phyloP scores from a whole-genome alignment of 371 early-diverging fungal species.

The Apophysomyces ossiformis region DNA sequence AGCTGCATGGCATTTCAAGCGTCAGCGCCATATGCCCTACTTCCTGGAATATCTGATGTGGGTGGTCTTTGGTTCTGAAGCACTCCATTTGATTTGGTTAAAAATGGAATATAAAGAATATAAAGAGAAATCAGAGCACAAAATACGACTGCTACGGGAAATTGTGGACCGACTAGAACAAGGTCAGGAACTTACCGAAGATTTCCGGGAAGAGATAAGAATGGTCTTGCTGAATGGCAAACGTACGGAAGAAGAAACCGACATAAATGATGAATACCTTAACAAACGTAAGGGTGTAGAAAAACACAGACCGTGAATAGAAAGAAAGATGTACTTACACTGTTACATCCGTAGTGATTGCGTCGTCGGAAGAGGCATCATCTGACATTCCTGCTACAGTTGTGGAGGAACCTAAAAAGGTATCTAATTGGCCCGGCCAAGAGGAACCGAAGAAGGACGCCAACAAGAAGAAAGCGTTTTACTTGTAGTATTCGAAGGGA shows the following conservation, averaged over 20 bases:
- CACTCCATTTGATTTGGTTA: conserved; percentile 55
- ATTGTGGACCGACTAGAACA: conserved; percentile 40
- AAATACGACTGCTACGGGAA: conserved; percentile 46
- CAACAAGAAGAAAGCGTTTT: conserved; percentile 14
- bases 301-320: neutral
- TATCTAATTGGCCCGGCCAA: neutral
- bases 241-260: conserved; percentile 20
- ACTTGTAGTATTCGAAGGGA: neutral
- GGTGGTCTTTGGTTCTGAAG: conserved; percentile 55
- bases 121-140: conserved; percentile 44
- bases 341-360: neutral
- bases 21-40: conserved; percentile 49
- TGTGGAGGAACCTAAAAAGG: conserved; percentile 1
- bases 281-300: conserved; percentile 32
- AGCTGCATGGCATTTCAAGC: conserved; percentile 47
- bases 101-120: conserved; percentile 56
- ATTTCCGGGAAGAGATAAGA: conserved; percentile 42
- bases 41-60: conserved; percentile 56
- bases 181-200: conserved; percentile 38
- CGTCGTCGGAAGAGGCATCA: neutral
- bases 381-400: neutral
- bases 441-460: neutral
- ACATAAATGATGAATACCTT: conserved; percentile 45
- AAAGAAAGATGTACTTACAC: neutral
- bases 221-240: conserved; percentile 39